phyloP scores from a whole-genome alignment of 2,329 filamentous ascomycete species.

The Pseudogymnoascus sp. region DNA sequence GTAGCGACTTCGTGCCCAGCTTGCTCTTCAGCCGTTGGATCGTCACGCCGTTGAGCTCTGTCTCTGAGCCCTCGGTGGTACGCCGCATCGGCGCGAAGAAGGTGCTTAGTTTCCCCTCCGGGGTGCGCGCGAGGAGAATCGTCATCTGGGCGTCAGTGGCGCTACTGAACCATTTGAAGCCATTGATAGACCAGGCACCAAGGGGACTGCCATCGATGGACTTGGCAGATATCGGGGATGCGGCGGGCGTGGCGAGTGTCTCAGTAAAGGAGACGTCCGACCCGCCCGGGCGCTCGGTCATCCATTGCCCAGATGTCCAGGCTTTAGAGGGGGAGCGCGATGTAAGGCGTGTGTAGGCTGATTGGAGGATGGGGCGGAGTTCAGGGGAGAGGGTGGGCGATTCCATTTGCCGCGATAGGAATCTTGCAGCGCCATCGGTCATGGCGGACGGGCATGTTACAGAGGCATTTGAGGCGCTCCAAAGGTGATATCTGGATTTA shows the following conservation, averaged over 20 bases:
- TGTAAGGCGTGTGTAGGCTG: constrained; percentile 45
- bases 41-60: constrained; percentile 55
- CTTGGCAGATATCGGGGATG: constrained; percentile 18
- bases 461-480: not conserved
- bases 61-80: constrained; percentile 13
- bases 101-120: constrained; percentile 43
- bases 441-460: constrained; percentile 53
- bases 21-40: constrained; percentile 67
- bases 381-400: constrained; percentile 21
- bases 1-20: constrained; percentile 59
- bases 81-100: constrained; percentile 59
- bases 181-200: constrained; percentile 52
- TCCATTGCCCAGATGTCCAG: constrained; percentile 72
- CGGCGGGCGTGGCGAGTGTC: constrained; percentile 42
- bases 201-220: constrained; percentile 29
- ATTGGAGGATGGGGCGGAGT: constrained; percentile 38
- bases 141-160: constrained; percentile 58
- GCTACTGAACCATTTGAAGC: constrained; percentile 66
- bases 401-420: constrained; percentile 39
- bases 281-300: constrained; percentile 63
- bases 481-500: constrained; percentile 11
- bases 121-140: constrained; percentile 54
- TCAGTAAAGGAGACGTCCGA: constrained; percentile 63
- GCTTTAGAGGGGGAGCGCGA: constrained; percentile 41
- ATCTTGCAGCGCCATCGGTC: constrained; percentile 52